Percentiles rank a stretch among this genome's conserved stretches.
Evolutionary conservation across 257 asterid genomes (phyloP).

Genomic region (Haberlea rhodopensis): DNA sequence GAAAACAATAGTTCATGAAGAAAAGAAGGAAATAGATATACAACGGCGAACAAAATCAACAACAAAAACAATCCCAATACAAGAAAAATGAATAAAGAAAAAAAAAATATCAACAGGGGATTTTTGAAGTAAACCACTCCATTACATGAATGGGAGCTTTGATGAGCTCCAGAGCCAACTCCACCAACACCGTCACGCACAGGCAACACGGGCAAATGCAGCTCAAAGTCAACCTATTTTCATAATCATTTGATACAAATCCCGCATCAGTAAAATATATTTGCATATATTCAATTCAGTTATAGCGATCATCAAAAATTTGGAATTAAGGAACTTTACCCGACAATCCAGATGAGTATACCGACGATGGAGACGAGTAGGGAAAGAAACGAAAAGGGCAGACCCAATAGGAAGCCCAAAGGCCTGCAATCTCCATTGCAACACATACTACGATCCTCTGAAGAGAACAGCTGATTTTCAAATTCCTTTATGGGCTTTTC

Average conservation of each 20-base stretch:
- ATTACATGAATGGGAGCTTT: constrained; percentile 69
- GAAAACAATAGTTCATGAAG: neutral
- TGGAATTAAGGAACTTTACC: constrained; percentile 28
- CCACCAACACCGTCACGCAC: constrained; percentile 59
- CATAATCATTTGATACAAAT: neutral
- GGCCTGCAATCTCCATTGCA: constrained; percentile 59
- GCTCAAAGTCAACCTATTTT: constrained; percentile 44
- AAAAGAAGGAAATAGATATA: neutral
- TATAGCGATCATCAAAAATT: neutral
- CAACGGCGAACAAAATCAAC: neutral
- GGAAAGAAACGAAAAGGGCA: constrained; percentile 58
- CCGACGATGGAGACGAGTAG: constrained; percentile 54
- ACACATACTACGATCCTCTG: constrained; percentile 33
- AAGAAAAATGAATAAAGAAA: too few relatives aligned
- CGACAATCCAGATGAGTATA: constrained; percentile 52
- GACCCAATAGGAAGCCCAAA: constrained; percentile 52
- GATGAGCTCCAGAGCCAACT: constrained; percentile 51
- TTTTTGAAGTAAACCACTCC: constrained; percentile 54
- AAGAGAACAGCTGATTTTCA: neutral
- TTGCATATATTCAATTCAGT: neutral
- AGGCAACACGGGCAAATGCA: constrained; percentile 63
- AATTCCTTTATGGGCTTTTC: neutral
- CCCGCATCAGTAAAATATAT: neutral
- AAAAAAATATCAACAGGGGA: constrained; percentile 44
- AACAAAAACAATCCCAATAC: neutral